Conservation (phyloP, 352 stramenopile genomes). For the Blastocystis sp. region DNA sequence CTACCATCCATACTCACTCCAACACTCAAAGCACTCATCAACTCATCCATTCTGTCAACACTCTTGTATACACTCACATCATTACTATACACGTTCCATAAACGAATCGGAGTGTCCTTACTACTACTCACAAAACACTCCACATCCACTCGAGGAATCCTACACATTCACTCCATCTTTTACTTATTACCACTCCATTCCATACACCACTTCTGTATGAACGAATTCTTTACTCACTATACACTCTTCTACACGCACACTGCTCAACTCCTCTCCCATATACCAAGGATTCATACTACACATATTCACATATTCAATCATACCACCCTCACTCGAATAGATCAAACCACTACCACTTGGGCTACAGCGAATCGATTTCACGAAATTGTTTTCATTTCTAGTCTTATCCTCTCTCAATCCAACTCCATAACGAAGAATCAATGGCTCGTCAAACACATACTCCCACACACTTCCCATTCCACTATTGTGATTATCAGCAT, state of each 20-base stretch:
- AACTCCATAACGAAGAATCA: slow-evolving; percentile 19
- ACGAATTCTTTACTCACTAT: not conserved
- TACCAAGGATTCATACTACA: slow-evolving; percentile 20
- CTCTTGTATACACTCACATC: not conserved
- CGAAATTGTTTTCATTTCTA: slow-evolving; percentile 24
- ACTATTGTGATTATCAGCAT: not conserved
- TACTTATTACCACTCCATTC: slow-evolving; percentile 24
- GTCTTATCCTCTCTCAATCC: slow-evolving; percentile 1
- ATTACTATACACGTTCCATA: not conserved
- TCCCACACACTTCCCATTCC: not conserved
- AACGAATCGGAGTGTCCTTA: slow-evolving; percentile 50
- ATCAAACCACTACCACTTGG: slow-evolving; percentile 36
- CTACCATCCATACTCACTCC: not conserved
- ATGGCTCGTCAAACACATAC: slow-evolving; percentile 12
- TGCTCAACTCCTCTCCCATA: not conserved
- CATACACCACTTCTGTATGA: slow-evolving; percentile 47
- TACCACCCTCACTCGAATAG: slow-evolving; percentile 29
- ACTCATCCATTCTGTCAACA: slow-evolving; percentile 1
- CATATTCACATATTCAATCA: slow-evolving; percentile 1
- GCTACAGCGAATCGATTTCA: slow-evolving; percentile 38
- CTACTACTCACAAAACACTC: slow-evolving; percentile 48
- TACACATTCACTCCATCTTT: not conserved
- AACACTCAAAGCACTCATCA: slow-evolving; percentile 29
- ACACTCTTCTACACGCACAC: not conserved
- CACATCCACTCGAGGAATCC: slow-evolving; percentile 7